Base-by-base conservation (phyloP, 1,139 yeast genomes). In the Yamadazyma sp. region DNA sequence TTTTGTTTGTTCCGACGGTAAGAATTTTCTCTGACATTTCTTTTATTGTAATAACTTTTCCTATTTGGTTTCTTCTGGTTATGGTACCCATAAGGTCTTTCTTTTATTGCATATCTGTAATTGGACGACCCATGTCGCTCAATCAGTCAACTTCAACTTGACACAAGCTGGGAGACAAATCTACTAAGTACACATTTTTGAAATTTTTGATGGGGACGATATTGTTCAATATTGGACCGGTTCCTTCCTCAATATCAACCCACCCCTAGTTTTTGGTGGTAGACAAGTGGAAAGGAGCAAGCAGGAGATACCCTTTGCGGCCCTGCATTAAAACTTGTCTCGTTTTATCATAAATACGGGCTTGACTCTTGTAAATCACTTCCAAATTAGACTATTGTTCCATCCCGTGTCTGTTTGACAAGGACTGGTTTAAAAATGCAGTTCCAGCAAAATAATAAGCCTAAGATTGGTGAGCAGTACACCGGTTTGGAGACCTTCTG, bases 181-280 rank as follows among this genome's bases (percentile, higher is more conserved):
- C 95, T 38, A 86, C 80, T 43, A 86, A 70, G 53, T 83, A 84
- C 33, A 86, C 73, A 8, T 84, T 83, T 50, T 76, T 74, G 60
- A 86, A 86, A 43, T 72, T 61, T 21, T 62, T 55, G 30, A 80
- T 62, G 5, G 81, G 74, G 40, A 74, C 62, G 33, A 78, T 62
- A 36, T 65, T 57, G 56, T 82, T 69, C 95, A 86, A 86, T 81
- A 61, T 86, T 86, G 60, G 82, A 34, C 95, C 95, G 5, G 95
- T 85, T 20, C 94, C 94, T 30, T 92, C 94, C 37, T 94, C 95
- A 55, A 85, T 73, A 57, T 86, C 95, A 39, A 86, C 73, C 95
- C 95, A 86, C 33, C 85, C 81, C 38, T 83, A 63, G 39, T 73
- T 73, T 38, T 61, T 60, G 38, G 59, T 56, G 4, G 58, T 59